Percentiles rank a stretch among this genome's conserved stretches.
Evolutionary conservation across 441 rosid genomes (phyloP).

Genomic region (Lepidium campestre): DNA sequence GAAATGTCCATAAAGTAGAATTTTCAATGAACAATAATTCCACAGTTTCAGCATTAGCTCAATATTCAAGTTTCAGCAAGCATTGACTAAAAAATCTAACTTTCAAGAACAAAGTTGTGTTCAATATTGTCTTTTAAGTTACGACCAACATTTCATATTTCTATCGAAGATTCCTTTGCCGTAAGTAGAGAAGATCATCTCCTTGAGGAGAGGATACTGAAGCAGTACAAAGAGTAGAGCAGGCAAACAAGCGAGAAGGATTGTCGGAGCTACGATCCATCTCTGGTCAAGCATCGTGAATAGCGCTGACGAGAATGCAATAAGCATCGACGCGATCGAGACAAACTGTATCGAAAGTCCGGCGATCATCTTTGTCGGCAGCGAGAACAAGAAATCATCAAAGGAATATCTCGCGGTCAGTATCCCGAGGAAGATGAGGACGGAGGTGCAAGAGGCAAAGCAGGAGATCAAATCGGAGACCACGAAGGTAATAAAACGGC

Average conservation of each 20-base stretch:
- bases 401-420: slow-evolving; percentile 34
- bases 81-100: too few species aligned
- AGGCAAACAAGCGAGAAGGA: slow-evolving; percentile 24
- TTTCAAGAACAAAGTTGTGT: background rate
- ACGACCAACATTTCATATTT: slow-evolving; percentile 38
- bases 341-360: slow-evolving; percentile 32
- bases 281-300: slow-evolving; percentile 5
- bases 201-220: slow-evolving; percentile 69
- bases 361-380: slow-evolving; percentile 33
- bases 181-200: slow-evolving; percentile 51
- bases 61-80: too few species aligned
- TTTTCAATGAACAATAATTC: too few species aligned
- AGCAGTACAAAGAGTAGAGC: slow-evolving; percentile 47
- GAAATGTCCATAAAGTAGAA: background rate
- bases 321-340: slow-evolving; percentile 31
- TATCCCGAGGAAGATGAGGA: slow-evolving; percentile 38
- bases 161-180: slow-evolving; percentile 69
- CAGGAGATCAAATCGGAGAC: slow-evolving; percentile 31
- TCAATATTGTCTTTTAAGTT: background rate
- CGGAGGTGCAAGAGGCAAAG: slow-evolving; percentile 33
- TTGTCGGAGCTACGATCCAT: slow-evolving; percentile 26
- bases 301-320: slow-evolving; percentile 31
- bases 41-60: too few species aligned
- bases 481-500: slow-evolving; percentile 10
- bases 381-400: slow-evolving; percentile 30